Evolutionary conservation across 495 filamentous ascomycete species (phyloP).

Genomic region (Halenospora varia): DNA sequence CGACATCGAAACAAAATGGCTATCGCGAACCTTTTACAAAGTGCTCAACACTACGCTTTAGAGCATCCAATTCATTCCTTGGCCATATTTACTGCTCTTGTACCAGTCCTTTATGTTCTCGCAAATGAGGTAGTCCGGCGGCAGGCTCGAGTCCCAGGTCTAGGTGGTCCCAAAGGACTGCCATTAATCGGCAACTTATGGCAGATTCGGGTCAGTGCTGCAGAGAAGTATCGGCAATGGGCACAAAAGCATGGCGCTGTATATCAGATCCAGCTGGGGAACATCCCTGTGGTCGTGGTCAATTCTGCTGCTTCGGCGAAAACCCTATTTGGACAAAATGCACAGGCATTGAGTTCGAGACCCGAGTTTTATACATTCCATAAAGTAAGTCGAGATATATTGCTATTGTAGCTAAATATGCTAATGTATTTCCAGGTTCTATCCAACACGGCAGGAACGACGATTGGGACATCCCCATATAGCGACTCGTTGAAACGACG

Average conservation of each 20-base stretch:
- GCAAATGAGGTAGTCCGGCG: slow-evolving; percentile 49
- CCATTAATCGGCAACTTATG: slow-evolving; percentile 61
- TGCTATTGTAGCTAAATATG: background rate
- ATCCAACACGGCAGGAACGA: slow-evolving; percentile 59
- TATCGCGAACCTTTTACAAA: slow-evolving; percentile 11
- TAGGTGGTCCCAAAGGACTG: slow-evolving; percentile 52
- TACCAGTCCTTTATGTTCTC: slow-evolving; percentile 42
- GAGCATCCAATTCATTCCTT: slow-evolving; percentile 10
- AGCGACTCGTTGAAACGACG: slow-evolving; percentile 58
- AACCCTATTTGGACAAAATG: slow-evolving; percentile 52
- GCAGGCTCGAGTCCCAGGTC: slow-evolving; percentile 43
- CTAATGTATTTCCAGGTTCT: slow-evolving; percentile 40
- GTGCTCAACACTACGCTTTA: background rate
- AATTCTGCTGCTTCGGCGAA: slow-evolving; percentile 55
- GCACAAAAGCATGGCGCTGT: slow-evolving; percentile 52
- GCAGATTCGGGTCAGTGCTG: slow-evolving; percentile 55
- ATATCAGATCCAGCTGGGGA: slow-evolving; percentile 63
- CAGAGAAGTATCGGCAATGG: slow-evolving; percentile 58
- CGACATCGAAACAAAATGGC: slow-evolving; percentile 20
- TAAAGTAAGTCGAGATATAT: slow-evolving; percentile 37
- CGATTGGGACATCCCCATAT: slow-evolving; percentile 62
- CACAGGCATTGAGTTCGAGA: slow-evolving; percentile 50
- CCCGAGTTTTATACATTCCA: slow-evolving; percentile 65
- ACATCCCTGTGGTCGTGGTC: slow-evolving; percentile 56
- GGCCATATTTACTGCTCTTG: slow-evolving; percentile 22